Base-by-base conservation (phyloP, 2,329 filamentous ascomycete species). In the Microsporum canis region DNA sequence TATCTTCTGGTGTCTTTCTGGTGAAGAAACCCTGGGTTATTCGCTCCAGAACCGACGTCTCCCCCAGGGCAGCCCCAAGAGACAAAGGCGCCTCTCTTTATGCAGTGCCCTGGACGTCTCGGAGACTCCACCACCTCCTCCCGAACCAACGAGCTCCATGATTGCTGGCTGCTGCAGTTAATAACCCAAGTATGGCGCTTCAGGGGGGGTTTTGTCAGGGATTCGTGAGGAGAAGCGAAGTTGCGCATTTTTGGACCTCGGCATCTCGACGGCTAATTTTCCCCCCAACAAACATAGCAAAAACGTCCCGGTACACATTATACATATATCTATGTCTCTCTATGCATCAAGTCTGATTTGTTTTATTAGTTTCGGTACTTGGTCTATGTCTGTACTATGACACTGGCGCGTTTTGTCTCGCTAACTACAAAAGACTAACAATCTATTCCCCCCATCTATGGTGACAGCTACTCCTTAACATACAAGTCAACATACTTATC, bases 401-500 rank as follows among this genome's bases (percentile, higher is more conserved):
- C 17, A 23, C 17, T 23, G 17, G 17, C 17, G 17, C 17, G 27
- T 27, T 47, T 47, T 29, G 10, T 3, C 23, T 47, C 43, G 43
- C 43, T 47, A 47, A 47, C 34, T 36, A 36, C 43, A 47, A 47
- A 29, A 29, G 43, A 47, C 43, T 47, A 36, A 47, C 43, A 47
- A 47, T 47, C 43, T 47, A 47, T 47, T 8, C 34, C 34, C 5
- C 5, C 5, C 10, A 23, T 47, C 43, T 47, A 47, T 53, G 49
- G 49, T 14, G 49, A 27, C 65, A 77, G 72, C 68, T 75, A 73
- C 55, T 79, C 75, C 75, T 82, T 87, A 59, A 85, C 81, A 71
- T 86, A 96, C 74, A 95, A 75, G 74, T 97, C 91, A 67, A 99
- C 88, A 72, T 96, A 97, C 78, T 94, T 84, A 76, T 99, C 92